phyloP scores from a whole-genome alignment of 2,329 filamentous ascomycete species.

The Ceratocystis papillata region DNA sequence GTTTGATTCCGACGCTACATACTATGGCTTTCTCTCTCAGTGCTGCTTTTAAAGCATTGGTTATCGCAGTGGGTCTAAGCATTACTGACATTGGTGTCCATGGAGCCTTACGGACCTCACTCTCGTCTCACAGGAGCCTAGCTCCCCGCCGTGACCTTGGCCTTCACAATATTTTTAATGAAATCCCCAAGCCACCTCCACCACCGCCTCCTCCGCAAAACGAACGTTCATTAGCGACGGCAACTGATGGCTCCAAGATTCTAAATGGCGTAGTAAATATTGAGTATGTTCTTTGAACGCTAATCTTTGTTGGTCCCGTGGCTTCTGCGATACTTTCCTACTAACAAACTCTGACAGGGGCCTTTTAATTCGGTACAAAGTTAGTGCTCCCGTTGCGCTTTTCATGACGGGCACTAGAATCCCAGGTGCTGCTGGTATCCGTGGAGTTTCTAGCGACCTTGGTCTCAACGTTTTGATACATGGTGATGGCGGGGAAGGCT shows the following conservation, averaged over 20 bases:
- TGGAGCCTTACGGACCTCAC: neutral
- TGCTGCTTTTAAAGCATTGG: slow-evolving; percentile 23
- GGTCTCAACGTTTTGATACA: slow-evolving; percentile 49
- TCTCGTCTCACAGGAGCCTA: neutral
- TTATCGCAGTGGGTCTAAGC: slow-evolving; percentile 20
- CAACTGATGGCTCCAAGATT: slow-evolving; percentile 46
- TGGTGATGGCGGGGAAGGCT: slow-evolving; percentile 49
- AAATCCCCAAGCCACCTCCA: no score
- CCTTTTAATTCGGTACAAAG: slow-evolving; percentile 45
- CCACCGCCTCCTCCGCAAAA: neutral
- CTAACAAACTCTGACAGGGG: slow-evolving; percentile 31
- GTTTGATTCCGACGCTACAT: neutral
- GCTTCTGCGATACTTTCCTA: slow-evolving; percentile 22
- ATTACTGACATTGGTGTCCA: slow-evolving; percentile 13
- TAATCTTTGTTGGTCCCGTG: neutral
- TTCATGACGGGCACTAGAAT: slow-evolving; percentile 43
- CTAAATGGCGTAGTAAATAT: slow-evolving; percentile 45
- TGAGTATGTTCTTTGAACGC: slow-evolving; percentile 34
- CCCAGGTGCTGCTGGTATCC: slow-evolving; percentile 33
- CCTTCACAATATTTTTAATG: neutral
- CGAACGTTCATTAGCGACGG: slow-evolving; percentile 33
- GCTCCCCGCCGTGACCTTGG: neutral
- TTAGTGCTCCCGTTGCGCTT: slow-evolving; percentile 43
- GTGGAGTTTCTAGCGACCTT: slow-evolving; percentile 32
- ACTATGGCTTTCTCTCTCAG: slow-evolving; percentile 19